Evolutionary conservation across 495 filamentous ascomycete genomes (phyloP).

Genomic region (Podospora appendiculata): DNA sequence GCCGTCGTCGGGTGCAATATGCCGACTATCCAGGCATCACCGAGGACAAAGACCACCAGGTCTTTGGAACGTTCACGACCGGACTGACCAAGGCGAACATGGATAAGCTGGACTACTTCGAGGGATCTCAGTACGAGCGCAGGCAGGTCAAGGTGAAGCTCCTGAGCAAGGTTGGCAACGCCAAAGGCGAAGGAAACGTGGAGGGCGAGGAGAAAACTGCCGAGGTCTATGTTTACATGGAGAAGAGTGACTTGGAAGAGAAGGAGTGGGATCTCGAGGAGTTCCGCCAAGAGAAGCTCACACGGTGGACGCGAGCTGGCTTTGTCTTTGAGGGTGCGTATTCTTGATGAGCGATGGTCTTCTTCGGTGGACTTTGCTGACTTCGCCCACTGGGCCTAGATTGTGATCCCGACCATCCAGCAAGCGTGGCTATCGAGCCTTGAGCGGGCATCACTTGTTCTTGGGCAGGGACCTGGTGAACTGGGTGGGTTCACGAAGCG

Average conservation of each 20-base stretch:
- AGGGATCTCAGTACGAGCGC: constrained; percentile 68
- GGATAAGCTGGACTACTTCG: constrained; percentile 70
- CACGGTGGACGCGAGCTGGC: constrained; percentile 37
- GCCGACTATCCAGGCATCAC: constrained; percentile 86
- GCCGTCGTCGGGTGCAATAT: constrained; percentile 46
- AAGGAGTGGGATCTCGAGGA: constrained; percentile 77
- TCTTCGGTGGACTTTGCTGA: neutral
- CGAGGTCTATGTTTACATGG: constrained; percentile 73
- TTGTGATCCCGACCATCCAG: constrained; percentile 16
- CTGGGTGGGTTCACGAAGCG: too few species aligned
- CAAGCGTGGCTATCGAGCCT: constrained; percentile 7
- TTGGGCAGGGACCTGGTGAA: too few species aligned
- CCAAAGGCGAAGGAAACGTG: constrained; percentile 34
- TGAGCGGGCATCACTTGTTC: too few species aligned
- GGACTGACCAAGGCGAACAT: constrained; percentile 75
- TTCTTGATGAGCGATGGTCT: neutral
- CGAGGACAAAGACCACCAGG: constrained; percentile 42
- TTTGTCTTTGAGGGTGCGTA: constrained; percentile 28
- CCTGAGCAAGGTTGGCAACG: constrained; percentile 34
- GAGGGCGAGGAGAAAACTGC: constrained; percentile 55
- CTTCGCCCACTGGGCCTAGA: constrained; percentile 1
- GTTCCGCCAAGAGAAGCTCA: constrained; percentile 62
- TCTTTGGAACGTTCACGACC: constrained; percentile 71
- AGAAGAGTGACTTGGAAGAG: constrained; percentile 45
- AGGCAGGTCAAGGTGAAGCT: constrained; percentile 51